phyloP scores from a whole-genome alignment of 352 stramenopile species.

The Phytophthora tubulina region DNA sequence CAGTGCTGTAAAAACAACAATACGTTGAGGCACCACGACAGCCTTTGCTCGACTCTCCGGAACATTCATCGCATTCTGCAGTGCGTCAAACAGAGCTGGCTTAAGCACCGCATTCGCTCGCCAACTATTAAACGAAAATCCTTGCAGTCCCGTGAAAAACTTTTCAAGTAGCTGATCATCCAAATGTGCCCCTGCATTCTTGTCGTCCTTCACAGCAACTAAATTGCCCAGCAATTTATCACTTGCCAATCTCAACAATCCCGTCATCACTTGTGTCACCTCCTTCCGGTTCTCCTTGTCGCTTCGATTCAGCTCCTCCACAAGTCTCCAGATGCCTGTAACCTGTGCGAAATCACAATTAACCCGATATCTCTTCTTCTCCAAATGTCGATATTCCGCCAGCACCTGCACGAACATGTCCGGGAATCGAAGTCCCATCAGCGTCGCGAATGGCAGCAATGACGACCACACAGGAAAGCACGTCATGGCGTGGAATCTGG shows the following conservation, averaged over 20 bases:
- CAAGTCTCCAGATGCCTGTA: constrained; percentile 60
- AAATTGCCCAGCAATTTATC: constrained; percentile 30
- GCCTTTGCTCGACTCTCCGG: not conserved
- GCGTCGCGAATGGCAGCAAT: constrained; percentile 61
- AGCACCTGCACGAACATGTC: constrained; percentile 39
- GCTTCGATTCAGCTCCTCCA: constrained; percentile 51
- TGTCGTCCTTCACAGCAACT: constrained; percentile 10
- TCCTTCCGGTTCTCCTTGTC: constrained; percentile 17
- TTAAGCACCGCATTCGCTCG: constrained; percentile 42
- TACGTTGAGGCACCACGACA: constrained; percentile 8
- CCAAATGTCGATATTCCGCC: not conserved
- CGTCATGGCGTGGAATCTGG: constrained; percentile 68
- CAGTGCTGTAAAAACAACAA: constrained; percentile 47
- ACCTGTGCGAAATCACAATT: constrained; percentile 76
- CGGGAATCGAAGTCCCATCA: constrained; percentile 49
- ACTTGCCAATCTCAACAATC: constrained; percentile 45
- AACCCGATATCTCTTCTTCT: constrained; percentile 26
- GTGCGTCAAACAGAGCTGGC: constrained; percentile 34
- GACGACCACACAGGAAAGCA: constrained; percentile 68
- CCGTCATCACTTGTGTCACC: constrained; percentile 33
- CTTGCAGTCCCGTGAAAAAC: constrained; percentile 62
- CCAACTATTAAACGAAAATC: constrained; percentile 63
- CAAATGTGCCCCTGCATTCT: constrained; percentile 23
- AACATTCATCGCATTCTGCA: constrained; percentile 19
- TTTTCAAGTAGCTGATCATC: constrained; percentile 75